phyloP scores from a whole-genome alignment of 2,329 filamentous ascomycete species.

The Orbilia quercus region DNA sequence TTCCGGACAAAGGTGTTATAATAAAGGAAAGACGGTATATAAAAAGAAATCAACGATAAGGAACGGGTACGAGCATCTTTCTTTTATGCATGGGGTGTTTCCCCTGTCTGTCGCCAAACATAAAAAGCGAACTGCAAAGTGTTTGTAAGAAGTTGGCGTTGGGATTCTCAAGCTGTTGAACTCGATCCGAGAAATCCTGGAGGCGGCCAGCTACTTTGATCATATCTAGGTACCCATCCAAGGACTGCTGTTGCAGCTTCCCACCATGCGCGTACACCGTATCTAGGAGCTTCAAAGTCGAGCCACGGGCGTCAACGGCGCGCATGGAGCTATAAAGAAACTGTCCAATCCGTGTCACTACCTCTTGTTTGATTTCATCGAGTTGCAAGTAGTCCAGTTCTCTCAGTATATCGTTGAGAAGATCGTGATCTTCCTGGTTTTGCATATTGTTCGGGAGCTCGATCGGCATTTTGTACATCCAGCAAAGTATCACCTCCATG shows the following conservation, averaged over 20 bases:
- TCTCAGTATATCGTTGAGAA: neutral
- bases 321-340: neutral
- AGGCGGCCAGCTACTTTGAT: neutral
- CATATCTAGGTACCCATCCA: neutral
- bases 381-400: conserved; percentile 2
- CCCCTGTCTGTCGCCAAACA: neutral
- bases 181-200: neutral
- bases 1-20: no score
- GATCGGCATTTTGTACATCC: neutral
- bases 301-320: neutral
- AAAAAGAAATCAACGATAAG: neutral
- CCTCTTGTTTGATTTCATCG: neutral
- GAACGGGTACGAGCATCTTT: neutral
- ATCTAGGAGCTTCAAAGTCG: neutral
- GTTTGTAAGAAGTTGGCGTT: neutral
- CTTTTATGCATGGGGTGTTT: neutral
- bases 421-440: neutral
- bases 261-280: conserved; percentile 1
- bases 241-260: neutral
- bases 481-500: neutral
- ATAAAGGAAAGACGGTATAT: no score
- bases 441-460: conserved; percentile 3
- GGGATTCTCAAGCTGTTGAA: neutral
- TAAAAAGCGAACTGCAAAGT: neutral
- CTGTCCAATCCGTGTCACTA: neutral